Conservation (phyloP, 306 rosid species). For the Ormosia emarginata region DNA sequence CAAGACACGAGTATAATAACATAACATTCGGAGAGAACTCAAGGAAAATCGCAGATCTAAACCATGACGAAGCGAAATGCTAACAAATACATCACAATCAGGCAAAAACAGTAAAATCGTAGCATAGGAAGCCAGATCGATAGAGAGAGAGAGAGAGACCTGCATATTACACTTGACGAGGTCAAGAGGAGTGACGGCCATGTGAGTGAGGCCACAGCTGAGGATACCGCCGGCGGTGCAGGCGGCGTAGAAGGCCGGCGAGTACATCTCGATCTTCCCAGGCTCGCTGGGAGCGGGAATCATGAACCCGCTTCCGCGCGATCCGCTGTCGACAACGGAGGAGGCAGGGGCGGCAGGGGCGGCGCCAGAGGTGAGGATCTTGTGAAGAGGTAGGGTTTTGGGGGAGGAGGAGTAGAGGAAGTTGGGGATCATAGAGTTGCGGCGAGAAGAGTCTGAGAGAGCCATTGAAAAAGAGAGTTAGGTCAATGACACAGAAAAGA, state of each 20-base stretch:
- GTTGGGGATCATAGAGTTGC: conserved; percentile 62
- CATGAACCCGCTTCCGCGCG: conserved; percentile 28
- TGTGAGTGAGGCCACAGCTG: conserved; percentile 94
- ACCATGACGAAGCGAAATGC: background rate
- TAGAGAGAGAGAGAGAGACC: conserved; percentile 30
- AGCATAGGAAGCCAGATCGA: conserved; percentile 21
- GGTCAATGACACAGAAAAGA: background rate
- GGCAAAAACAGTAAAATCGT: background rate
- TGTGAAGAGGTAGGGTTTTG: conserved; percentile 54
- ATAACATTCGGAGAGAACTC: background rate
- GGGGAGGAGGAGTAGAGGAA: conserved; percentile 55
- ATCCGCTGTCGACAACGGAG: background rate
- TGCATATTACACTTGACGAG: conserved; percentile 98
- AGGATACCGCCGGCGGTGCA: conserved; percentile 87
- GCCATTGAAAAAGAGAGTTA: conserved; percentile 45
- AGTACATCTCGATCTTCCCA: conserved; percentile 74
- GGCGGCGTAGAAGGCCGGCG: conserved; percentile 86
- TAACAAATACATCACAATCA: background rate
- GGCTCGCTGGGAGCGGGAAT: conserved; percentile 67
- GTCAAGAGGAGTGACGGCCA: conserved; percentile 94
- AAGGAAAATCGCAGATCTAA: conserved; percentile 39
- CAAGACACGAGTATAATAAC: background rate
- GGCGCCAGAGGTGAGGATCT: conserved; percentile 37
- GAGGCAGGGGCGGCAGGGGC: background rate
- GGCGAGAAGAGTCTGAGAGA: conserved; percentile 34